phyloP scores from a whole-genome alignment of 805 yeast species.

The Zygosaccharomyces kombuchaensis region DNA sequence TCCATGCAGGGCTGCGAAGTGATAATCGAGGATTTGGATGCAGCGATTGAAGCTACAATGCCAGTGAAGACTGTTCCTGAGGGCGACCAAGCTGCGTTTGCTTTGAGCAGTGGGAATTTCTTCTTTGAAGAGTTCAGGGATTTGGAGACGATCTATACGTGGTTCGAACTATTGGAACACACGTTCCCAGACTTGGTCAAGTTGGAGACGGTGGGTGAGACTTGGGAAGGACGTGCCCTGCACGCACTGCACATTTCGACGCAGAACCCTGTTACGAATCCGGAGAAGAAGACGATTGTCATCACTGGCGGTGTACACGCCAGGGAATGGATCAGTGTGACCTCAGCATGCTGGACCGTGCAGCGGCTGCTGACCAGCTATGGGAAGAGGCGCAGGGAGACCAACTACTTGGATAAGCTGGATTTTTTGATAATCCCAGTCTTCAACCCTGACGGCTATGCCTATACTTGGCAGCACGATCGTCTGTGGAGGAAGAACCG shows the following conservation, averaged over 20 bases:
- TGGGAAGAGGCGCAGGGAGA: conserved; percentile 40
- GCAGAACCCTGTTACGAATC: conserved; percentile 36
- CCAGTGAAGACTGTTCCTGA: conserved; percentile 31
- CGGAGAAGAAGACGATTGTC: conserved; percentile 59
- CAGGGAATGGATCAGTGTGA: conserved; percentile 81
- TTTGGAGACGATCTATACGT: conserved; percentile 60
- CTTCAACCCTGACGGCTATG: conserved; percentile 88
- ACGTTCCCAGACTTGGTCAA: conserved; percentile 62
- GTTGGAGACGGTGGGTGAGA: conserved; percentile 66
- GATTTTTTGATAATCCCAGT: conserved; percentile 80
- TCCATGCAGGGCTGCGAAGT: conserved; percentile 33
- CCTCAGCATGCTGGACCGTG: conserved; percentile 59
- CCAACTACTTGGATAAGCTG: conserved; percentile 48
- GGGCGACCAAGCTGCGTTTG: conserved; percentile 10
- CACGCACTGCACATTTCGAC: conserved; percentile 62
- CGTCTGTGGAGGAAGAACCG: conserved; percentile 87
- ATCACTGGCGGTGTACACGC: conserved; percentile 86
- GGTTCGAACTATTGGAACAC: conserved; percentile 59
- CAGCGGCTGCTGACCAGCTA: conserved; percentile 45
- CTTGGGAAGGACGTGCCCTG: conserved; percentile 69
- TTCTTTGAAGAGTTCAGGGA: conserved; percentile 72
- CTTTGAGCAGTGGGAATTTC: conserved; percentile 38
- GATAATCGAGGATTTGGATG: conserved; percentile 54
- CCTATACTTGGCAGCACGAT: conserved; percentile 72
- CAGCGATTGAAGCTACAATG: conserved; percentile 51